Base-by-base conservation (phyloP, 1,284 basidiomycete genomes). In the Chalciporus sp. region DNA sequence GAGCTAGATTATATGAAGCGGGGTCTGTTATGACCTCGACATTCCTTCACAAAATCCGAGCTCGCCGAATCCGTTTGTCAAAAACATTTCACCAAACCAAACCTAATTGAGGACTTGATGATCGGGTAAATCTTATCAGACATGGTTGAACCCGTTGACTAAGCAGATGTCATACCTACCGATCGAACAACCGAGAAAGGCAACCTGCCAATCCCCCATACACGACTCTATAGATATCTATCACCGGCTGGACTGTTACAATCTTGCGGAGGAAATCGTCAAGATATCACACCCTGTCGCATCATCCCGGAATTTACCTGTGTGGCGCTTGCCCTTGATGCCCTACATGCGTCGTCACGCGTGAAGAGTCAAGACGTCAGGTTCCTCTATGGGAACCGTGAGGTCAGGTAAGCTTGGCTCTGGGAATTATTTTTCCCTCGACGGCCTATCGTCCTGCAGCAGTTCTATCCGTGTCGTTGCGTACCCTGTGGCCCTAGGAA, bases 111-210 rank as follows among this genome's bases (percentile, higher is more conserved):
- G 28, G 28, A 7, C 28, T 29, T 5, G 8, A 42, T 17, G 17
- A 31, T 47, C 31, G 12, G 23, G 8, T 27, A 53, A n/a, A 67
- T 66, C 63, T 67, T 63, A 67, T 70, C 64, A 50, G 64, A 60
- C 54, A 51, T 57, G 37, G 11, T 0, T n/a, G 28, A 19, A 16
- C 10, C 16, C 33, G 62, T 49, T 70, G 63, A 68, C 61, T 55
- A 67, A 69, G 44, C 64, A 47, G 26, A 16, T 33, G 39, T 35
- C 37, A 28, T 17, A 14, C 23, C 23, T 23, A 23, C 23, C 23
- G 49, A 48, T 51, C 31, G 10, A 29, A 42, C 20, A 29, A 26
- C 50, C 55, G 11, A 40, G 17, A 56, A 58, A 47, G 54, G 56
- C 33, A 57, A 54, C 17, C 10, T 26, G 41, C 12, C 29, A 27